These are phyloP conservation scores for Schwanniomyces polymorphus DNA, from an alignment of 805 yeast genomes.

Conservation along the genomic window DNA sequence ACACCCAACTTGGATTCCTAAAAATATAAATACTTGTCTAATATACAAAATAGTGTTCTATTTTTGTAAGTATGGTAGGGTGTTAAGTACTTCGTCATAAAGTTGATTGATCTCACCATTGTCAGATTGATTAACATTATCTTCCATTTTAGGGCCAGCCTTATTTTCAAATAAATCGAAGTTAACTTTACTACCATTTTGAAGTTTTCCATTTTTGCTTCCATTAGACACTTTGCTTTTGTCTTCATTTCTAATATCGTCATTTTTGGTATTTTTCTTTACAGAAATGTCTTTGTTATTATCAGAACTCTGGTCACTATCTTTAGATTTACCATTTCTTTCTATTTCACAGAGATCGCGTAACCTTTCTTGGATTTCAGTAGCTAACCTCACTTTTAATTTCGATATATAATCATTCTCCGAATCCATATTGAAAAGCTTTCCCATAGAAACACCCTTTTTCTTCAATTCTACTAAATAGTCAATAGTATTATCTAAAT, in stretches of 20 bases:
- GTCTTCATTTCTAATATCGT: background rate
- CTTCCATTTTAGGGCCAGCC: background rate
- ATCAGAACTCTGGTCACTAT: too few relatives aligned
- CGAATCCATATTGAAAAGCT: slow-evolving; percentile 13
- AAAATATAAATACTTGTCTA: background rate
- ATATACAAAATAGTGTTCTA: background rate
- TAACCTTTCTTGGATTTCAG: slow-evolving; percentile 17
- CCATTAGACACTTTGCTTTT: background rate
- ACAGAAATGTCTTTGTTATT: background rate
- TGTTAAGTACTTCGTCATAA: slow-evolving; percentile 21
- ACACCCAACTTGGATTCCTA: background rate
- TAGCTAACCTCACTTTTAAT: slow-evolving; percentile 9
- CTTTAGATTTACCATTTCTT: background rate
- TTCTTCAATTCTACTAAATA: slow-evolving; percentile 30
- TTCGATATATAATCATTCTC: slow-evolving; percentile 3
- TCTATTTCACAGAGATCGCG: slow-evolving; percentile 5
- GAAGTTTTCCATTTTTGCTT: too few relatives aligned
- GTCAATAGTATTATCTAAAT: slow-evolving; percentile 33
- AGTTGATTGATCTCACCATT: slow-evolving; percentile 15
- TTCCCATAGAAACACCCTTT: slow-evolving; percentile 30
- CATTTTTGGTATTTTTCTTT: background rate
- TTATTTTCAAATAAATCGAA: background rate
- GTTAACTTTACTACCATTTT: background rate
- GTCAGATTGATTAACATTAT: background rate
- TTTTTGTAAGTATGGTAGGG: slow-evolving; percentile 7